Evolutionary conservation across 768 basidiomycete species (phyloP), one percentile per base, ranked within the genome.

Genomic region (Termitomyces sp.): DNA sequence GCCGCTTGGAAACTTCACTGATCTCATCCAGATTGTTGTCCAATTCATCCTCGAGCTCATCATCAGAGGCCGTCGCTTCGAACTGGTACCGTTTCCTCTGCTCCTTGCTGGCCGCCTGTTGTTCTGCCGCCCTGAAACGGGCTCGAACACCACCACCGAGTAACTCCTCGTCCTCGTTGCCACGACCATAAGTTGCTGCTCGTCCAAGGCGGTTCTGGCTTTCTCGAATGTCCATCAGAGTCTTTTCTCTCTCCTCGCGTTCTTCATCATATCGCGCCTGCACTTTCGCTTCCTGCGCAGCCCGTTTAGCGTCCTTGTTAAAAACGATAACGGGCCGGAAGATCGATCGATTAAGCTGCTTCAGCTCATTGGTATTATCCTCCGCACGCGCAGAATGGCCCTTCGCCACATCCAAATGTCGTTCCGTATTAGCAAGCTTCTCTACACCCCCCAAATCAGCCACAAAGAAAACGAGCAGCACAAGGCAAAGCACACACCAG

Each of bases 11-110:
- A 52, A 88, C 82, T 51, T 85, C 86, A 36, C 82, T 75, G 58
- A 96, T 89, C 71, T 96, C 94, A 68, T 91, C 86, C 26, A 99
- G 75, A 70, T 98, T 98, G 62, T 81, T 84, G 65, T 98, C 96
- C 37, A 99, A 66, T 72, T 98, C 94, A 64, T 98, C 89, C 74
- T 99, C 96, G 1, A 96, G 63, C 72, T 95, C 94, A 64, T 98
- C 94, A 66, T 99, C 96, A 6, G 89, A 92, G 3, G 81, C 92
- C 37, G 84, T 89, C 28, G 85, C 85, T 64, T 99, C 96, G 66
- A 98, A 97, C 72, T 98, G 94, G 69, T 84, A 98, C 36, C 90
- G 83, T 65, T 86, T 83, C 64, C 91, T 79, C 64, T 87, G 87
- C 56, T 87, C 90, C 29, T 8, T 52, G 37, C 28, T 28, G 37